A percentile compares a stretch with the other conserved stretches of the same genome.
These are phyloP conservation scores for Daedalea quercina DNA, from an alignment of 768 basidiomycete genomes.

Conservation along the genomic window DNA sequence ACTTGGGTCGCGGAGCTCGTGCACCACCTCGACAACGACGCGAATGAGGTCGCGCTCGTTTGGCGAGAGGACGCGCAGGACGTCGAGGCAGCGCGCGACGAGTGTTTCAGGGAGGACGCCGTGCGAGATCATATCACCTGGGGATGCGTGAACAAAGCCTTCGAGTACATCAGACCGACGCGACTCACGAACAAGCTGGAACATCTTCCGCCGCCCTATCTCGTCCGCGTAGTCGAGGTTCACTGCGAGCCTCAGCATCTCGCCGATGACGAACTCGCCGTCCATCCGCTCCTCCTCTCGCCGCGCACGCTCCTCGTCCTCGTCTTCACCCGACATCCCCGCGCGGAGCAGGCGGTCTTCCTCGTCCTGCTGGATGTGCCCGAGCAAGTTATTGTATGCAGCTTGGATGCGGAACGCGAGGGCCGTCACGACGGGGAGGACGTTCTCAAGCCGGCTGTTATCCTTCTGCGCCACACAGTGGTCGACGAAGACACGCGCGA, in stretches of 20 bases:
- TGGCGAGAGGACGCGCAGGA: constrained; percentile 63
- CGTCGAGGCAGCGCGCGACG: constrained; percentile 73
- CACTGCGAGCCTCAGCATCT: constrained; percentile 73
- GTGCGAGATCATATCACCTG: constrained; percentile 79
- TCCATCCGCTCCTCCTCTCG: constrained; percentile 43
- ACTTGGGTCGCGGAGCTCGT: constrained; percentile 61
- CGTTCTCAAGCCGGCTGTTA: constrained; percentile 53
- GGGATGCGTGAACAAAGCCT: constrained; percentile 1
- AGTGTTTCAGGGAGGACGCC: constrained; percentile 62
- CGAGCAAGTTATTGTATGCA: constrained; percentile 60
- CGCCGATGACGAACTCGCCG: constrained; percentile 65
- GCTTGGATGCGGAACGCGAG: constrained; percentile 73
- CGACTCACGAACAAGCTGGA: constrained; percentile 70
- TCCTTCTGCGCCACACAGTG: constrained; percentile 62
- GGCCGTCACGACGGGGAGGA: constrained; percentile 78
- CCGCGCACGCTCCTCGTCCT: constrained; percentile 29
- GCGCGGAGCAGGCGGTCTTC: constrained; percentile 26
- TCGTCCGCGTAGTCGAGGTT: constrained; percentile 90
- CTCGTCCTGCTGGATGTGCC: constrained; percentile 30
- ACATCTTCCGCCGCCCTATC: constrained; percentile 85
- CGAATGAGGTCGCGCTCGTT: constrained; percentile 83
- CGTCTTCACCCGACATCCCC: constrained; percentile 18
- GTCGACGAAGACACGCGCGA: constrained; percentile 79
- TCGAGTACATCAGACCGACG: background rate
- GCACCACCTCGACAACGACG: constrained; percentile 82